phyloP scores from a whole-genome alignment of 192 early-diverging fungal species.

The Linnemannia zychae region DNA sequence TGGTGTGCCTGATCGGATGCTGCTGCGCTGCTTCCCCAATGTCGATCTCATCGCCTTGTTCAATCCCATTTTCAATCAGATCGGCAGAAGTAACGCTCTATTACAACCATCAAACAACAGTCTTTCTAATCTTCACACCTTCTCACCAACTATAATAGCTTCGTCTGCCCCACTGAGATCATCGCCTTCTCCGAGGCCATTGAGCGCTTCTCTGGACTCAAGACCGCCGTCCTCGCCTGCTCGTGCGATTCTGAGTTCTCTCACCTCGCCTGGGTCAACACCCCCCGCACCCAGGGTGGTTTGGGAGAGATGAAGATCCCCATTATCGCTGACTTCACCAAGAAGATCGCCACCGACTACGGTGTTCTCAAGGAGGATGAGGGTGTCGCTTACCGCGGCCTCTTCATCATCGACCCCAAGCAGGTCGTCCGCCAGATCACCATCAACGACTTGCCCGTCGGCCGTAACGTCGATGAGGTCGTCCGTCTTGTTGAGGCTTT shows the following conservation, averaged over 20 bases:
- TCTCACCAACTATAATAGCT: slow-evolving; percentile 31
- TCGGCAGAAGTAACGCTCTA: no score
- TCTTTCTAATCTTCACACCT: neutral
- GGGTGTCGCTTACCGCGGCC: slow-evolving; percentile 85
- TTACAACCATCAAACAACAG: neutral
- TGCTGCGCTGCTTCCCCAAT: no score
- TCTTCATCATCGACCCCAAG: slow-evolving; percentile 94
- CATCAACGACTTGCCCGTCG: slow-evolving; percentile 92
- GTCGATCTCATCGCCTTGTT: no score
- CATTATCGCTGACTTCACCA: slow-evolving; percentile 88
- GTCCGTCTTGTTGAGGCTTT: slow-evolving; percentile 93
- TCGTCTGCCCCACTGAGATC: slow-evolving; percentile 96
- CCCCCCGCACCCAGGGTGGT: slow-evolving; percentile 89
- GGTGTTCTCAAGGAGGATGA: slow-evolving; percentile 86
- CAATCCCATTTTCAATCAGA: no score
- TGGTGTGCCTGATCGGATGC: no score
- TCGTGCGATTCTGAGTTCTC: slow-evolving; percentile 85
- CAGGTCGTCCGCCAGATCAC: slow-evolving; percentile 89
- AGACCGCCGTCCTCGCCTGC: slow-evolving; percentile 81
- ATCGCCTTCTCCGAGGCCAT: slow-evolving; percentile 90
- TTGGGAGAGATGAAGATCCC: slow-evolving; percentile 95
- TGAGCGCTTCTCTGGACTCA: slow-evolving; percentile 84
- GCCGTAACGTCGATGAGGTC: slow-evolving; percentile 88
- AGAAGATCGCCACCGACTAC: slow-evolving; percentile 90
- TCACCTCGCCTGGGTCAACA: slow-evolving; percentile 92